Evolutionary conservation across 2,329 filamentous ascomycete genomes (phyloP).

Genomic region (Byssothecium circinans): DNA sequence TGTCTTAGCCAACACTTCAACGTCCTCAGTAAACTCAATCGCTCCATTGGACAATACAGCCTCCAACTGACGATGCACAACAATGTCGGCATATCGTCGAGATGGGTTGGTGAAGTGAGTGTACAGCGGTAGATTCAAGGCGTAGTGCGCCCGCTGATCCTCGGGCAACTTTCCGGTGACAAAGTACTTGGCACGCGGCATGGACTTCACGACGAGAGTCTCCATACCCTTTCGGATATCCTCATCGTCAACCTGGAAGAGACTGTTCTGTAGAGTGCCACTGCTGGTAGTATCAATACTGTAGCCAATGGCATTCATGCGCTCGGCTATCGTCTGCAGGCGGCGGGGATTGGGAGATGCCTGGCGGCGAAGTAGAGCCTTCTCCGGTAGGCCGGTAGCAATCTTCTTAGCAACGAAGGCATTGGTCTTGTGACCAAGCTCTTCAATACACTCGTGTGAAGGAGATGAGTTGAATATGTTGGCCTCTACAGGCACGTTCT

Average conservation of each 20-base stretch:
- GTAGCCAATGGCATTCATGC: conserved; percentile 89
- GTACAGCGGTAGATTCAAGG: conserved; percentile 88
- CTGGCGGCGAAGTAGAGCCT: conserved; percentile 89
- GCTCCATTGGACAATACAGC: conserved; percentile 78
- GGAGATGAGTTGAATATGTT: conserved; percentile 93
- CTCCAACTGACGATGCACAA: conserved; percentile 94
- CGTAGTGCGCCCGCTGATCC: conserved; percentile 83
- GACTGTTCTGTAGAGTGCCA: conserved; percentile 86
- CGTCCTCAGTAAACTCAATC: conserved; percentile 83
- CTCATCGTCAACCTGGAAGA: conserved; percentile 88
- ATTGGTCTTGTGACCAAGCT: conserved; percentile 92
- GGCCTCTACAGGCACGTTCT: conserved; percentile 94
- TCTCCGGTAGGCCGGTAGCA: conserved; percentile 77
- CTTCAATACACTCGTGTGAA: conserved; percentile 91
- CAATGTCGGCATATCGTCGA: conserved; percentile 89
- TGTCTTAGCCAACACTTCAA: conserved; percentile 86
- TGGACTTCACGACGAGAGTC: conserved; percentile 89
- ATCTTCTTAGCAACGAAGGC: conserved; percentile 85
- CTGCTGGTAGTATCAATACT: conserved; percentile 89
- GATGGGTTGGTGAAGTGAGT: conserved; percentile 97
- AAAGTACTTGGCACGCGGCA: conserved; percentile 95
- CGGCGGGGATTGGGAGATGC: conserved; percentile 82
- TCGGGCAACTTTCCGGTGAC: conserved; percentile 77
- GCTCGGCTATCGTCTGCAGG: conserved; percentile 85
- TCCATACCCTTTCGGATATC: conserved; percentile 98